Evolutionary conservation across 2,329 filamentous ascomycete genomes (phyloP).

Genomic region (Xylaria sp.): DNA sequence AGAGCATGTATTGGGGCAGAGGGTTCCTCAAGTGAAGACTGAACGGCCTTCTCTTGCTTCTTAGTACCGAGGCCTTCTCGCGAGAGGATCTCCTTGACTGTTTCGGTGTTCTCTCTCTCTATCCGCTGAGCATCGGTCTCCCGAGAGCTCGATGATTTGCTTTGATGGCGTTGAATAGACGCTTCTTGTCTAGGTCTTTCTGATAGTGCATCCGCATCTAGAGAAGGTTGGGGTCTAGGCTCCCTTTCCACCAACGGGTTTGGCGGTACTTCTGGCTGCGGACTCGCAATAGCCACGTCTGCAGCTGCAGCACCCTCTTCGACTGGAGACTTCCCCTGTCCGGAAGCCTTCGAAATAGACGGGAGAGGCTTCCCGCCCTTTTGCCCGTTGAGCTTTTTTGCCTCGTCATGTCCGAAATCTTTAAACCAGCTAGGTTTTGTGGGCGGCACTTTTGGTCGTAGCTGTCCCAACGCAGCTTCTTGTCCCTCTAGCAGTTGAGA

Average conservation of each 20-base stretch:
- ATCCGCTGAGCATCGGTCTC: conserved; percentile 22
- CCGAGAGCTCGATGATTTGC: conserved; percentile 15
- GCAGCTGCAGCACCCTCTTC: conserved; percentile 29
- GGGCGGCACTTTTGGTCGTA: conserved; percentile 29
- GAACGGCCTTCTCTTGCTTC: conserved; percentile 9
- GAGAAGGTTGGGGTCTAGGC: neutral
- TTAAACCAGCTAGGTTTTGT: conserved; percentile 43
- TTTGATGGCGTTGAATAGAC: neutral
- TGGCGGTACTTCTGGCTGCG: neutral
- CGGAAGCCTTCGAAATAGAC: conserved; percentile 17
- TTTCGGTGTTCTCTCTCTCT: conserved; percentile 35
- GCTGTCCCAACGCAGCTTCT: conserved; percentile 30
- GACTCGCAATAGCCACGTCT: conserved; percentile 21
- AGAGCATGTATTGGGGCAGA: conserved; percentile 64
- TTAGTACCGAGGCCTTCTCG: conserved; percentile 33
- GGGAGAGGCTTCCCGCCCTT: conserved; percentile 21
- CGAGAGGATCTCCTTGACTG: conserved; percentile 34
- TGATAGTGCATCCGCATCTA: neutral
- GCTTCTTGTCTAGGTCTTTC: neutral
- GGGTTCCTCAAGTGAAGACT: conserved; percentile 25
- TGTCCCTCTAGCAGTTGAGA: conserved; percentile 50
- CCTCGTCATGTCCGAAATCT: conserved; percentile 41
- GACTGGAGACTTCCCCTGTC: conserved; percentile 25
- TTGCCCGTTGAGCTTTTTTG: conserved; percentile 13
- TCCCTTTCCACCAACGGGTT: neutral